A percentile compares a stretch with the other conserved stretches of the same genome.
phyloP scores from a whole-genome alignment of 2,329 filamentous ascomycete genomes.

The Decorospora gaudefroyi region DNA sequence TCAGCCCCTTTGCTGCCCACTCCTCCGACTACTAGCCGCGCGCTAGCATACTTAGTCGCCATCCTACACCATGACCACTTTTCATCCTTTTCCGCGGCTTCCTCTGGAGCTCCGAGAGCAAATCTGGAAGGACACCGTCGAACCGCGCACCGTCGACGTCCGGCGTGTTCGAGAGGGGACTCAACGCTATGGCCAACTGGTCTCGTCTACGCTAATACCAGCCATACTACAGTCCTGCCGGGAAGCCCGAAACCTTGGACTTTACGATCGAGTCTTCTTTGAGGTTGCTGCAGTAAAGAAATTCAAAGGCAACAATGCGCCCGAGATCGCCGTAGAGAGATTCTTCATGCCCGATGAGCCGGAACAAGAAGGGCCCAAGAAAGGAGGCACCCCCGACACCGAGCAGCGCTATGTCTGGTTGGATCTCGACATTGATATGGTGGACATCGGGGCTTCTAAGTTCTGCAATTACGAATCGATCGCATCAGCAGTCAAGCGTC shows the following conservation, averaged over 20 bases:
- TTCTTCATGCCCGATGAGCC: no score
- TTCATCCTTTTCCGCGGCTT: conserved; percentile 19
- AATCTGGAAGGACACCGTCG: conserved; percentile 20
- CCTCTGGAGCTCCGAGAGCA: conserved; percentile 15
- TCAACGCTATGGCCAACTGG: neutral
- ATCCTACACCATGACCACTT: conserved; percentile 11
- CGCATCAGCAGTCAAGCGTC: conserved; percentile 6
- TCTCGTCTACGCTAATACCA: conserved; percentile 12
- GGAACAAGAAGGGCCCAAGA: no score
- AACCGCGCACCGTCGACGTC: conserved; percentile 20
- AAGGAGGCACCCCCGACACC: no score
- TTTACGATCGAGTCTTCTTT: conserved; percentile 58
- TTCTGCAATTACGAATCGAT: neutral
- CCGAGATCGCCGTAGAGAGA: no score
- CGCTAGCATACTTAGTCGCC: neutral
- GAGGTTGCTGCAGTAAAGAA: no score
- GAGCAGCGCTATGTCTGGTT: conserved; percentile 12
- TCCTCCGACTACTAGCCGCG: neutral
- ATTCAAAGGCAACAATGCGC: no score
- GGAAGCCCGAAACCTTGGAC: conserved; percentile 13
- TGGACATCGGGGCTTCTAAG: conserved; percentile 1
- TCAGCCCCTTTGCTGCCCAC: neutral
- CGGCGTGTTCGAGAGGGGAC: neutral
- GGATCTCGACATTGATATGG: conserved; percentile 12
- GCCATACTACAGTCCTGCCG: conserved; percentile 12